Evolutionary conservation across 257 asterid genomes (phyloP).

Genomic region (Ilex aquifolium): DNA sequence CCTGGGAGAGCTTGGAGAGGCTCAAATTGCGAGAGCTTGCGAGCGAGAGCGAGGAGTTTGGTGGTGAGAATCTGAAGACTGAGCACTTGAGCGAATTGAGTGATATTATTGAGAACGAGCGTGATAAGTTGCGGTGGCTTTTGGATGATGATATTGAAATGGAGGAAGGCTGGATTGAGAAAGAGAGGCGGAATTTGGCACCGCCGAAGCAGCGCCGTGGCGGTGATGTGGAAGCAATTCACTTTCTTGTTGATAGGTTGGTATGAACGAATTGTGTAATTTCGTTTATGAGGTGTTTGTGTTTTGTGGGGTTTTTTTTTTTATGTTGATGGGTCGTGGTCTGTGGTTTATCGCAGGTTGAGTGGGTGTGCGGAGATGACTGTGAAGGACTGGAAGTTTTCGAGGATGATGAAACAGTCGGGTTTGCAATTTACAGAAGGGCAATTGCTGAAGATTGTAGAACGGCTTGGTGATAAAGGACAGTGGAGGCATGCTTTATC

Average conservation of each 20-base stretch:
- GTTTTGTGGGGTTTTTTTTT: background rate
- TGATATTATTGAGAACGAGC: slow-evolving; percentile 68
- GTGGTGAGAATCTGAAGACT: slow-evolving; percentile 46
- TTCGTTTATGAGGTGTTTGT: background rate
- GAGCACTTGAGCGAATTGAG: slow-evolving; percentile 68
- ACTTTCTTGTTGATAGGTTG: slow-evolving; percentile 55
- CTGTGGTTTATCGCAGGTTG: slow-evolving; percentile 29
- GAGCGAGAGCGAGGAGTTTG: slow-evolving; percentile 37
- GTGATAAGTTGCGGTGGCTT: slow-evolving; percentile 72
- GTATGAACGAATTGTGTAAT: too few relatives aligned
- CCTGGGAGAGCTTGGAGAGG: slow-evolving; percentile 82
- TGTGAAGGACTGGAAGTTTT: slow-evolving; percentile 75
- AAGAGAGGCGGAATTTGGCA: slow-evolving; percentile 37
- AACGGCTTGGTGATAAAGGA: slow-evolving; percentile 71
- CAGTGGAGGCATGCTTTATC: slow-evolving; percentile 76
- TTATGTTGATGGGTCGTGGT: background rate
- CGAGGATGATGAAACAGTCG: slow-evolving; percentile 69
- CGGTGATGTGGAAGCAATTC: slow-evolving; percentile 59
- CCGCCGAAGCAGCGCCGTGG: slow-evolving; percentile 39
- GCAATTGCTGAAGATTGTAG: slow-evolving; percentile 81
- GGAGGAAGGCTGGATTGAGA: slow-evolving; percentile 39
- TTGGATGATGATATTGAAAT: slow-evolving; percentile 70
- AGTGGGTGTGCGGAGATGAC: slow-evolving; percentile 44
- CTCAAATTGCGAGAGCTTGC: slow-evolving; percentile 56
- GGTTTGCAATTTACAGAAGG: slow-evolving; percentile 78